phyloP scores from a whole-genome alignment of 1,139 yeast species.

The Candida smagusa region DNA sequence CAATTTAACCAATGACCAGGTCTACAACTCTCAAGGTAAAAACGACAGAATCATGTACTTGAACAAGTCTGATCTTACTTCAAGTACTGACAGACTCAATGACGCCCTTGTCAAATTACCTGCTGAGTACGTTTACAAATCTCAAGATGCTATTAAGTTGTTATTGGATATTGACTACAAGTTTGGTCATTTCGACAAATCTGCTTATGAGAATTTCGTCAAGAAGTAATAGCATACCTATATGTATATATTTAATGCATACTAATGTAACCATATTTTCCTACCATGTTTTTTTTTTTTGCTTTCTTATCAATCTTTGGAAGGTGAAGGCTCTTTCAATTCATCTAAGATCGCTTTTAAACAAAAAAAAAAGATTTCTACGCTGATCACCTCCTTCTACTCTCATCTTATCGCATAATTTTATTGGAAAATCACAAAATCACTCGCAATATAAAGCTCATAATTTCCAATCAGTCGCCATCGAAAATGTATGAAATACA shows the following conservation, averaged over 20 bases:
- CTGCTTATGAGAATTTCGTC: constrained; percentile 49
- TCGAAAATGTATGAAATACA: background rate
- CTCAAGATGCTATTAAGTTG: constrained; percentile 59
- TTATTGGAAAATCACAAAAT: too few relatives aligned
- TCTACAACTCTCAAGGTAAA: constrained; percentile 30
- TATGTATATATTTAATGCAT: background rate
- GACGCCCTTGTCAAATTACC: constrained; percentile 44
- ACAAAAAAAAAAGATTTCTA: too few relatives aligned
- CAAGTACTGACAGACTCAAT: constrained; percentile 16
- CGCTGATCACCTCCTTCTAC: too few relatives aligned
- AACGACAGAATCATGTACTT: constrained; percentile 38
- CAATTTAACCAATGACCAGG: constrained; percentile 48
- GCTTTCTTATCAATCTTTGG: too few relatives aligned
- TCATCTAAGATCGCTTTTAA: too few relatives aligned
- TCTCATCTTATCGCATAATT: too few relatives aligned
- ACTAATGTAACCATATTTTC: background rate
- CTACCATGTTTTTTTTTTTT: too few relatives aligned
- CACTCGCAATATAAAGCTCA: too few relatives aligned
- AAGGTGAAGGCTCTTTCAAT: too few relatives aligned
- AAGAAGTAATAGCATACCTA: constrained; percentile 15
- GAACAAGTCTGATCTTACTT: constrained; percentile 22
- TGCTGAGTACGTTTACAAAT: constrained; percentile 54
- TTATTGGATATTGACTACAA: constrained; percentile 63
- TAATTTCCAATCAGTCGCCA: too few relatives aligned
- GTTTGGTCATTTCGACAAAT: constrained; percentile 54